Percentiles rank a stretch among this genome's conserved stretches.
Conservation (phyloP, 495 filamentous ascomycete genomes). For the Sordaria brevicollis region DNA sequence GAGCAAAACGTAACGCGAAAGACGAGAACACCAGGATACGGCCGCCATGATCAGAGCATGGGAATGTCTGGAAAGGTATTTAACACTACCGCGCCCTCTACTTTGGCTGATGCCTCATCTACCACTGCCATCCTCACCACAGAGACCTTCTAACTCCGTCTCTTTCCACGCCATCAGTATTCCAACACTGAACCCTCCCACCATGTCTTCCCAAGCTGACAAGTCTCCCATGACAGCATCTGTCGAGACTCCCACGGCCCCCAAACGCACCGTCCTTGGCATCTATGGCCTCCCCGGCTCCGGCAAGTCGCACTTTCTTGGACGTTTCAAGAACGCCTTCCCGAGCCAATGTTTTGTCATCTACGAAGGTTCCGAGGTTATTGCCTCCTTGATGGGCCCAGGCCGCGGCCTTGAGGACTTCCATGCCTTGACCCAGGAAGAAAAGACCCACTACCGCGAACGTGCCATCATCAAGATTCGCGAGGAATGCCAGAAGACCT, state of each 20-base stretch:
- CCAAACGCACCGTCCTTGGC: conserved; percentile 40
- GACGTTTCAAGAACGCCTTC: conserved; percentile 31
- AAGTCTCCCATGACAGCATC: neutral
- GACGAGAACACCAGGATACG: neutral
- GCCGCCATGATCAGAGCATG: neutral
- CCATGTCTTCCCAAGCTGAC: neutral
- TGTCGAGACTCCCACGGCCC: neutral
- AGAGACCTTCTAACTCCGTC: neutral
- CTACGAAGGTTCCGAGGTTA: conserved; percentile 45
- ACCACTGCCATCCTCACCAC: neutral
- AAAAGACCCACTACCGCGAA: conserved; percentile 33
- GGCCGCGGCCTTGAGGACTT: conserved; percentile 39
- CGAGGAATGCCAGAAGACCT: conserved; percentile 24
- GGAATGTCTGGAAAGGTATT: neutral
- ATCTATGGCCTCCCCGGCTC: conserved; percentile 53
- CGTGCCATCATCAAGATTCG: conserved; percentile 40
- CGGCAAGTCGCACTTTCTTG: conserved; percentile 45
- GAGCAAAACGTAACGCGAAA: neutral
- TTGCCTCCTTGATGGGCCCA: conserved; percentile 33
- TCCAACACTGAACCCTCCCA: neutral
- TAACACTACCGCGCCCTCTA: neutral
- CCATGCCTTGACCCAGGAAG: conserved; percentile 27
- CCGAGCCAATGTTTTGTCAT: conserved; percentile 33
- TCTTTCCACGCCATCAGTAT: neutral
- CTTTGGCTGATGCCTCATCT: neutral